Percentiles rank a stretch among this genome's conserved stretches.
Evolutionary conservation across 768 basidiomycete species (phyloP).

Genomic region (Leccinum ochraceum): DNA sequence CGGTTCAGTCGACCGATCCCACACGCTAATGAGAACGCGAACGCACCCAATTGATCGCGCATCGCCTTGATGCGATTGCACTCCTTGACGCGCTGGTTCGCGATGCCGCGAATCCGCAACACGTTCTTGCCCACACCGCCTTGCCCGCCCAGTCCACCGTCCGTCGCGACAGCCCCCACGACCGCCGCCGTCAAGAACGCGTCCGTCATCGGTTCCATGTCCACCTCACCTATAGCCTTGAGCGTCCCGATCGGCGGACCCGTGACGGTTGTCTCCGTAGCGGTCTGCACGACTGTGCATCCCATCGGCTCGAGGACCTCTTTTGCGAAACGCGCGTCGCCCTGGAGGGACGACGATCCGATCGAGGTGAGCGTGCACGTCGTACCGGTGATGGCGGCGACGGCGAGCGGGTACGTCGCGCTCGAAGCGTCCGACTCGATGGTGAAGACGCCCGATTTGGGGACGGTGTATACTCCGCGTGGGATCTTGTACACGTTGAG

Average conservation of each 20-base stretch:
- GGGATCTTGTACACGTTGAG: conserved; percentile 90
- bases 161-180: conserved; percentile 80
- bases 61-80: conserved; percentile 97
- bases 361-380: conserved; percentile 93
- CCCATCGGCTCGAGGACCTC: too few species aligned
- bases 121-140: conserved; percentile 37
- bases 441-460: conserved; percentile 60
- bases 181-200: conserved; percentile 96
- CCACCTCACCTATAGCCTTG: conserved; percentile 60
- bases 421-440: conserved; percentile 96
- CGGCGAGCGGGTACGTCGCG: conserved; percentile 95
- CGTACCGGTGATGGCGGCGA: conserved; percentile 97
- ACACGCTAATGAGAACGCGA: not conserved
- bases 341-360: conserved; percentile 50
- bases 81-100: conserved; percentile 98
- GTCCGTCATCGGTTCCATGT: conserved; percentile 99
- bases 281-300: too few species aligned
- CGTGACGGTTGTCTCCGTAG: conserved; percentile 80
- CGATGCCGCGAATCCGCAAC: conserved; percentile 92
- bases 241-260: conserved; percentile 88
- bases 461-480: conserved; percentile 74
- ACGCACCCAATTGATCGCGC: conserved; percentile 89
- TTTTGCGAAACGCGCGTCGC: too few species aligned
- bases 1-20: not conserved
- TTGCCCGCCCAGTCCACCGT: conserved; percentile 46